Evolutionary conservation across 1,284 basidiomycete genomes (phyloP), one percentile per base, ranked within the genome.

Genomic region (Ustilago tritici): DNA sequence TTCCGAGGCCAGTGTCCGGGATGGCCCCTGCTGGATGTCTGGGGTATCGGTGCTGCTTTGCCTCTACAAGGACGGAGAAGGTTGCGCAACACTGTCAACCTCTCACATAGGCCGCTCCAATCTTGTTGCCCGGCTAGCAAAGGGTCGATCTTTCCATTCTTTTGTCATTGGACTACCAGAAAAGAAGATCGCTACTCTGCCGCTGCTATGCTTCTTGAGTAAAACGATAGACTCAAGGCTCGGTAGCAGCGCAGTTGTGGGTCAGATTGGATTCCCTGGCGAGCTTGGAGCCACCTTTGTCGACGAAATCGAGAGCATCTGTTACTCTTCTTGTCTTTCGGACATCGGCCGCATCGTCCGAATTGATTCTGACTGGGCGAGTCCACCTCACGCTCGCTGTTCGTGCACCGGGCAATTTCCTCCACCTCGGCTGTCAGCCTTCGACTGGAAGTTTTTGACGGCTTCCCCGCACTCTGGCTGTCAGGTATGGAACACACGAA

Each of bases 261-360:
- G n/a, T n/a, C n/a, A n/a, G n/a, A n/a, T n/a, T n/a, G 49, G 28
- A 50, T 50, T 50, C 49, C 49, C 49, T 34, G 52, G 36, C 52
- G 34, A 54, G 52, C 49, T 57, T 46, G 36, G 36, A 36, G 12
- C 10, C 8, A 38, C 9, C 36, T 35, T 46, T 36, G 9, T 47
- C 40, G 41, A 28, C 56, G 40, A 57, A 40, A 40, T 31, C 23
- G 35, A 56, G 60, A 58, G 31, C n/a, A 49, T 43, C 32, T 38
- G 40, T 41, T 43, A 36, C 11, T 40, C 55, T 7, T 40, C 55
- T 38, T n/a, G n/a, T 15, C n/a, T 53, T 73, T 73, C 70, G 70
- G 70, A 55, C 70, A 35, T 73, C 70, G 70, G 70, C 58, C 65
- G 64, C 61, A 65, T 52, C 57, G 58, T 58, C 70, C 70, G 70